Percentiles rank a stretch among this genome's conserved stretches.
These are phyloP conservation scores for Musa schizocarpa DNA, from an alignment of 176 grass and related monocot species.

Conservation along the genomic window DNA sequence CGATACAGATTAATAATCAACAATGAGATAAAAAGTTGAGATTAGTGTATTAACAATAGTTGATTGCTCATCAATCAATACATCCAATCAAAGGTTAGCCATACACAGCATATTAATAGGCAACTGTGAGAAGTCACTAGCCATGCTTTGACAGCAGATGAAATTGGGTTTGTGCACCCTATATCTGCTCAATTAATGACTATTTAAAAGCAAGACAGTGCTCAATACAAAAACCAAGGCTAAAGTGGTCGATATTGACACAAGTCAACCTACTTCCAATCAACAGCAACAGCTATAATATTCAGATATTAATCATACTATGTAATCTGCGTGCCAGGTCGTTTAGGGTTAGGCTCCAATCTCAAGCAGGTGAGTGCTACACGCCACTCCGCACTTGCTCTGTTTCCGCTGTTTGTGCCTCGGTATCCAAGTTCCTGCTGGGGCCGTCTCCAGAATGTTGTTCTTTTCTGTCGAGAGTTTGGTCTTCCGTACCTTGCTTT, in stretches of 20 bases:
- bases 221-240: too few relatives aligned
- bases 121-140: background rate
- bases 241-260: too few relatives aligned
- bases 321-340: background rate
- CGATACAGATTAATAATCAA: too few relatives aligned
- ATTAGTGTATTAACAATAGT: too few relatives aligned
- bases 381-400: background rate
- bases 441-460: background rate
- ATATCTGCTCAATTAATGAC: background rate
- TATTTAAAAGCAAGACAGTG: too few relatives aligned
- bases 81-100: background rate
- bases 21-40: too few relatives aligned
- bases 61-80: background rate
- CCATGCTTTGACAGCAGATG: background rate
- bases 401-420: background rate
- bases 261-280: background rate
- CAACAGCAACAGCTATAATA: background rate
- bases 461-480: background rate
- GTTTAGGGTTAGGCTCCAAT: slow-evolving; percentile 2
- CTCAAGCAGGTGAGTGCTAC: background rate
- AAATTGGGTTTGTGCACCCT: background rate
- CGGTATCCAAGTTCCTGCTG: background rate
- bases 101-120: background rate
- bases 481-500: background rate
- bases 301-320: background rate